Evolutionary conservation across 75 land plant species (phyloP).

Genomic region (Isoetes taiwanensis): DNA sequence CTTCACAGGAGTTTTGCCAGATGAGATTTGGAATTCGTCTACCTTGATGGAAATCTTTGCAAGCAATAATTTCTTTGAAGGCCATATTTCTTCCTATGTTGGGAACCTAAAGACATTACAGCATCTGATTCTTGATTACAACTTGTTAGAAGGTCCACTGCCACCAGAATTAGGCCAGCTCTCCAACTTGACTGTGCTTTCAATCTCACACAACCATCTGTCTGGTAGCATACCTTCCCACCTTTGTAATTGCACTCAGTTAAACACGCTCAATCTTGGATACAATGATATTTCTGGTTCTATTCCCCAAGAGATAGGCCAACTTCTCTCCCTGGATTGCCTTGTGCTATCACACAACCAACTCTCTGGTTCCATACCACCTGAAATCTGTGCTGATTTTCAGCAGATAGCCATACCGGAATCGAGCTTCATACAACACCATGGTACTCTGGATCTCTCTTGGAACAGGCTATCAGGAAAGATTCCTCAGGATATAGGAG

Average conservation of each 20-base stretch:
- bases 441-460: conserved; percentile 53
- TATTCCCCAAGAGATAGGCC: conserved; percentile 39
- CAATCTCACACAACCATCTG: conserved; percentile 32
- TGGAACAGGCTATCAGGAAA: conserved; percentile 33
- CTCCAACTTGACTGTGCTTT: conserved; percentile 29
- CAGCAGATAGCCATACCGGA: conserved; percentile 43
- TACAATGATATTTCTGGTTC: conserved; percentile 41
- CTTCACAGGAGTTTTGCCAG: conserved; percentile 49
- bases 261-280: conserved; percentile 52
- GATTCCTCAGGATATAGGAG: conserved; percentile 30
- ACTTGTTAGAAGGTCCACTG: conserved; percentile 31
- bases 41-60: conserved; percentile 9
- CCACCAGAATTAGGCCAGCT: conserved; percentile 43
- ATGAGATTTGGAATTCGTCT: conserved; percentile 12
- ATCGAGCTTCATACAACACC: conserved; percentile 46
- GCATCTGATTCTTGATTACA: conserved; percentile 36
- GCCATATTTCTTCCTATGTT: background rate
- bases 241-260: conserved; percentile 32
- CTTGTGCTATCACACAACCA: conserved; percentile 63
- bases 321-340: conserved; percentile 35
- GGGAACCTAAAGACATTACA: conserved; percentile 11
- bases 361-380: conserved; percentile 58
- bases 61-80: conserved; percentile 8
- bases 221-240: conserved; percentile 45
- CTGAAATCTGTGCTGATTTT: conserved; percentile 33